Base-by-base conservation (phyloP, 2,329 filamentous ascomycete genomes). In the Tolypocladium pustulatum region DNA sequence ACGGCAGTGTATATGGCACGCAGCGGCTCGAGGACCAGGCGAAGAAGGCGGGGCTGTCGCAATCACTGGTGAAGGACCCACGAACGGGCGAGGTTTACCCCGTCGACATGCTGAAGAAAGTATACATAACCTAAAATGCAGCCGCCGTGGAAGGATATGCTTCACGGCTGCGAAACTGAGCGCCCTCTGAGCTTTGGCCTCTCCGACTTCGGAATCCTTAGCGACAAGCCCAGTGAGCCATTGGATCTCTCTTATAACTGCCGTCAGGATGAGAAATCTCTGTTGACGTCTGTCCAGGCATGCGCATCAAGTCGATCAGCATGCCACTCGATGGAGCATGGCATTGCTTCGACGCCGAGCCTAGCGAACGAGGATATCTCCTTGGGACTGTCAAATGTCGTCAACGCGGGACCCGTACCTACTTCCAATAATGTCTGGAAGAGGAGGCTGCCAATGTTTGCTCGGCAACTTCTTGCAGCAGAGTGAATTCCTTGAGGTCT, bases 1-100 rank as follows among this genome's bases (percentile, higher is more conserved):
- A 96, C 71, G 87, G 89, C 1, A 81, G 90, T 57, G 88, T 95
- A 12, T 97, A 96, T 69, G 90, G 93, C 25, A 81, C 84, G 59
- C 83, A 88, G 58, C 79, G 87, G 56, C 77, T 99, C 55, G 77
- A 88, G 61, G 83, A 89, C 59, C 85, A 94, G 71, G 90, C 92
- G 58, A 82, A 84, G 67, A 97, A 96, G 75, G 78, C 91, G 0
- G 89, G 89, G 0, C 78, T 94, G 49, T 76, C 79, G 27, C 69
- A 79, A 8, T 86, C 82, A 6, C 80, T 81, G 67, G 81, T 96
- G 17, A 89, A 89, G 70, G 93, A 97, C 75, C 82, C 91, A 25
- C 85, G 87, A 22, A 91, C 88, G 1, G 87, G 87, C 0, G 83
- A 90, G 56, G 75, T 88, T 13, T 94, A 81, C 67, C 72, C 78